These are phyloP conservation scores for Neoboletus magnificus DNA, from an alignment of 768 basidiomycete genomes.

Conservation along the genomic window DNA sequence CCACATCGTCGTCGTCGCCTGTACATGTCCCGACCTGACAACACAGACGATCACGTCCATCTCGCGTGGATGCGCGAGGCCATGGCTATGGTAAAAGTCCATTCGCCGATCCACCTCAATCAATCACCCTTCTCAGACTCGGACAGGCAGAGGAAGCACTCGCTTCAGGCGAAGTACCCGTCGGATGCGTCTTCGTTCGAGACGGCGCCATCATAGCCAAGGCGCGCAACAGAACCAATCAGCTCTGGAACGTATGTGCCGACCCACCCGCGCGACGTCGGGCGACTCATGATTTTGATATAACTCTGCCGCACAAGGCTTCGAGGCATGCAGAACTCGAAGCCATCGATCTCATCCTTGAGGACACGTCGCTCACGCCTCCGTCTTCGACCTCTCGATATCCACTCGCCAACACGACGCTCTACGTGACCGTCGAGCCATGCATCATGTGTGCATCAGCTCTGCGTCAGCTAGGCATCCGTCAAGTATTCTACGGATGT, in stretches of 20 bases:
- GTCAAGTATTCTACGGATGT: constrained; percentile 88
- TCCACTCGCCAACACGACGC: constrained; percentile 73
- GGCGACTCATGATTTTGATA: background rate
- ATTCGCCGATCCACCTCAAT: background rate
- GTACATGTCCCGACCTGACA: constrained; percentile 2
- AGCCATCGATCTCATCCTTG: constrained; percentile 86
- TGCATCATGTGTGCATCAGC: constrained; percentile 99
- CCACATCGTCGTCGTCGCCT: background rate
- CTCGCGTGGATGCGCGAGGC: constrained; percentile 81
- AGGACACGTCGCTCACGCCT: constrained; percentile 57
- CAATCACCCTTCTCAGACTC: constrained; percentile 4
- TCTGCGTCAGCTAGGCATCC: constrained; percentile 88
- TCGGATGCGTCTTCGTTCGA: constrained; percentile 93
- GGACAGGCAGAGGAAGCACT: constrained; percentile 82
- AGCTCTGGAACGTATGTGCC: constrained; percentile 79
- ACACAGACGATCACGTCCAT: constrained; percentile 28
- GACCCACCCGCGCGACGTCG: background rate
- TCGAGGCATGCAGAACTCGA: constrained; percentile 97
- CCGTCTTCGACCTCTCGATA: constrained; percentile 37
- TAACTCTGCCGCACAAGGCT: constrained; percentile 59
- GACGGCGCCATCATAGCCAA: constrained; percentile 72
- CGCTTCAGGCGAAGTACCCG: constrained; percentile 83
- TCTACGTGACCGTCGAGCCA: constrained; percentile 98
- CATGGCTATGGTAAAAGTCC: constrained; percentile 64
- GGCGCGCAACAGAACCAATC: constrained; percentile 92